Conservation (phyloP, 495 filamentous ascomycete genomes). For the Hyaloscypha variabilis region DNA sequence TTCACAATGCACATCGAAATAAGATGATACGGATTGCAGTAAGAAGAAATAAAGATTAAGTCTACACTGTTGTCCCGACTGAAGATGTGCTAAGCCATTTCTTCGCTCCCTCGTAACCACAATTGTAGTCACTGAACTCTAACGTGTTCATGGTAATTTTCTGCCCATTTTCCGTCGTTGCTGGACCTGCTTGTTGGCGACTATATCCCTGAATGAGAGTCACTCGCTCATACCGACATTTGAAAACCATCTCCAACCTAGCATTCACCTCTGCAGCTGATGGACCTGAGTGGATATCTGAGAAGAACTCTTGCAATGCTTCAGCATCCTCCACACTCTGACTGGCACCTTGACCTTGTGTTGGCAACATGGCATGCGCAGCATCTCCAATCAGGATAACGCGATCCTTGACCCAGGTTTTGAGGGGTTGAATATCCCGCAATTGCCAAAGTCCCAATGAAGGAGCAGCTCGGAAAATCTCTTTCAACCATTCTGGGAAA, state of each 20-base stretch:
- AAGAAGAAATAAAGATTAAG: too few species aligned
- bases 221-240: slow-evolving; percentile 28
- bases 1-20: too few species aligned
- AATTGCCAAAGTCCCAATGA: slow-evolving; percentile 43
- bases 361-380: slow-evolving; percentile 71
- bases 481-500: slow-evolving; percentile 38
- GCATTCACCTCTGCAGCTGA: background rate
- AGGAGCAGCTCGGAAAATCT: slow-evolving; percentile 23
- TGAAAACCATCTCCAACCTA: slow-evolving; percentile 20
- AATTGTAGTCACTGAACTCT: slow-evolving; percentile 50
- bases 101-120: slow-evolving; percentile 39
- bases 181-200: slow-evolving; percentile 41
- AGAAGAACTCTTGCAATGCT: slow-evolving; percentile 36
- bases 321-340: slow-evolving; percentile 47
- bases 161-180: slow-evolving; percentile 32
- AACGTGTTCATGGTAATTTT: slow-evolving; percentile 41
- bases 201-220: slow-evolving; percentile 36
- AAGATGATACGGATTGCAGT: too few species aligned
- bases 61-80: too few species aligned
- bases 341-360: slow-evolving; percentile 38
- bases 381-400: too few species aligned
- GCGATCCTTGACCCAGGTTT: slow-evolving; percentile 38
- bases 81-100: too few species aligned
- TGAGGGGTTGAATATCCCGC: slow-evolving; percentile 45
- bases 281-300: background rate